Evolutionary conservation across 2,329 filamentous ascomycete species (phyloP), one percentile per base, ranked within the genome.

Genomic region (Cladophialophora immunda): DNA sequence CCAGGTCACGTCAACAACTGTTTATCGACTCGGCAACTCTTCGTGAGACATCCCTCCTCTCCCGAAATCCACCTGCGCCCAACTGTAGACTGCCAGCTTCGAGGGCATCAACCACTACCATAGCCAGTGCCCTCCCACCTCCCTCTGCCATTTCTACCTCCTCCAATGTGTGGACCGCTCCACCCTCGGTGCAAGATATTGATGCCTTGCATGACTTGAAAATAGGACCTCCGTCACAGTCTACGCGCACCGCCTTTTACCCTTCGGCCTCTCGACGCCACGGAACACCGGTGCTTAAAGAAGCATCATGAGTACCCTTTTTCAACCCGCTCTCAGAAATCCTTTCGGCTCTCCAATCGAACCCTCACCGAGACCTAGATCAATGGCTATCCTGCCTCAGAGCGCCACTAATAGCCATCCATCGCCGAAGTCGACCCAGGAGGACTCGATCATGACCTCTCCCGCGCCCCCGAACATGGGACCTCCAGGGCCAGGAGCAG

Each of bases 381-480:
- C 70, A 27, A 70, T 73, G 67, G 68, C 70, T 27, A 58, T 72
- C 27, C 67, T 72, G 4, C 61, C 68, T n/a, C 69, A 70, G 30
- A 69, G 69, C 36, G 36, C 27, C 30, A 38, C 34, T 36, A 66
- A 62, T 50, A 64, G 60, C 47, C 64, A 70, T 29, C 67, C 64
- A 4, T 72, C 71, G 27, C 71, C 72, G 27, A 69, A 67, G 32
- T 73, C 72, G 52, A 59, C 38, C 30, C 78, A 81, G 34, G 80
- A 80, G 64, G 85, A 86, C 70, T 80, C 83, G 63, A 88, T 87
- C 85, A 79, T 85, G 60, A 84, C 84, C 64, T 72, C 72, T 58
- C 82, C 84, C 52, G 78, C 83, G 52, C 75, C 80, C 65, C 76
- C 80, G 41, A 77, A 80, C 56, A 84, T 85, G 80, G 81, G 80